phyloP scores from a whole-genome alignment of 139 green algal genomes.

The Closterium sp. region DNA sequence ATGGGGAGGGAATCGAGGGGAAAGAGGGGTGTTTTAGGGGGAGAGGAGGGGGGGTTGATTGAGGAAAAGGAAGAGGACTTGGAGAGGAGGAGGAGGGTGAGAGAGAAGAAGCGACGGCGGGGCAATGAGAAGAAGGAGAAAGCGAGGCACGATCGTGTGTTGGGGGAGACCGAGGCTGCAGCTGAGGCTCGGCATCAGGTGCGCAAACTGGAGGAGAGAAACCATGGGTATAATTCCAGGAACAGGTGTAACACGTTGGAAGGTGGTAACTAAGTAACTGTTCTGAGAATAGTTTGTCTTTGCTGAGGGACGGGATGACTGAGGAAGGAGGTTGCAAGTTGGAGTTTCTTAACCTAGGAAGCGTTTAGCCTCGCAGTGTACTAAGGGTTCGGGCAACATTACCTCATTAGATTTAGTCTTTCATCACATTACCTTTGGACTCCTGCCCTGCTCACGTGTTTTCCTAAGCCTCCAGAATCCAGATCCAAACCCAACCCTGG shows the following conservation, averaged over 20 bases:
- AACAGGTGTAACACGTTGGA: too few relatives aligned
- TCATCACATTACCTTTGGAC: too few relatives aligned
- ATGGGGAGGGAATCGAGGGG: not conserved
- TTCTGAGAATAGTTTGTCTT: not conserved
- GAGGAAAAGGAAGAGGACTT: not conserved
- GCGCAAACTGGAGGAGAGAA: not conserved
- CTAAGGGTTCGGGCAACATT: too few relatives aligned
- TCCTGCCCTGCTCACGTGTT: too few relatives aligned
- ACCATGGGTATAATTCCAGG: not conserved
- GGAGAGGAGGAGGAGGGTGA: not conserved
- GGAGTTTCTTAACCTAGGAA: too few relatives aligned
- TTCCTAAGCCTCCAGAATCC: too few relatives aligned
- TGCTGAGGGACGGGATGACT: not conserved
- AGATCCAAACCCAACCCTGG: too few relatives aligned
- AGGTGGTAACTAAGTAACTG: too few relatives aligned
- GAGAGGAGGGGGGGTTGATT: not conserved
- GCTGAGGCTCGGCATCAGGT: not conserved
- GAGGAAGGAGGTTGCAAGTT: not conserved
- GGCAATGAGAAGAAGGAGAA: not conserved
- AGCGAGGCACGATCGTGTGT: not conserved
- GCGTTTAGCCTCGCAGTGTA: too few relatives aligned
- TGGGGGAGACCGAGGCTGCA: not conserved
- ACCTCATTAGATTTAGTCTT: too few relatives aligned
- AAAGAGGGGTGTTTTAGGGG: not conserved
- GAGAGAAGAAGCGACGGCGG: not conserved